These are phyloP conservation scores for Avena eriantha DNA, from an alignment of 176 grass and related monocot genomes.

Conservation along the genomic window DNA sequence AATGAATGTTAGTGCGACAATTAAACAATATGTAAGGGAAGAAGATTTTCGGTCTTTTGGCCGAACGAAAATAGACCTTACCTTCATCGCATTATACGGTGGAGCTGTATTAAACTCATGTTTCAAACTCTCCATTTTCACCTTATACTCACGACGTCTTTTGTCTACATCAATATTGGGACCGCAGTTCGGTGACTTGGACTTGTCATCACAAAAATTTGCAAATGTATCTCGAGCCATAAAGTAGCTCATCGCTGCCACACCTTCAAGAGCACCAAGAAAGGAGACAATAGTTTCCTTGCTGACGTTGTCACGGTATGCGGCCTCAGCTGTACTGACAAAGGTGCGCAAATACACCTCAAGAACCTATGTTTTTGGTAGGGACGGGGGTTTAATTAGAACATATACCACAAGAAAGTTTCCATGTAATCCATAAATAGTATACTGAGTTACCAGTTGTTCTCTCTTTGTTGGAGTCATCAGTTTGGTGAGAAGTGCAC, in stretches of 20 bases:
- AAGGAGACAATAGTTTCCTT: constrained; percentile 14
- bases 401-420: not conserved
- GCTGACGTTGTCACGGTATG: not conserved
- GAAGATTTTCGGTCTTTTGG: not conserved
- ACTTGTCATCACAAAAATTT: not conserved
- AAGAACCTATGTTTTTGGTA: constrained; percentile 4
- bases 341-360: not conserved
- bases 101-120: not conserved
- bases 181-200: not conserved
- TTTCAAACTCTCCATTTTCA: not conserved
- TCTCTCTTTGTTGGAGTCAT: constrained; percentile 3
- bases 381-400: not conserved
- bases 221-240: not conserved
- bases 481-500: not conserved
- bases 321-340: not conserved
- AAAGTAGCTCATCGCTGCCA: not conserved
- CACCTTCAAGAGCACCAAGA: not conserved
- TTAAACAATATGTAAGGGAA: too few species aligned
- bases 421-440: not conserved
- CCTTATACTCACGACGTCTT: not conserved
- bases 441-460: not conserved
- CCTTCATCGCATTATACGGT: not conserved
- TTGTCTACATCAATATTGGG: not conserved
- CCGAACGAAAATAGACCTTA: not conserved
- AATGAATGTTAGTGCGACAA: not conserved